Base-by-base conservation (phyloP, 495 filamentous ascomycete genomes). In the Friedmanniomyces simplex region DNA sequence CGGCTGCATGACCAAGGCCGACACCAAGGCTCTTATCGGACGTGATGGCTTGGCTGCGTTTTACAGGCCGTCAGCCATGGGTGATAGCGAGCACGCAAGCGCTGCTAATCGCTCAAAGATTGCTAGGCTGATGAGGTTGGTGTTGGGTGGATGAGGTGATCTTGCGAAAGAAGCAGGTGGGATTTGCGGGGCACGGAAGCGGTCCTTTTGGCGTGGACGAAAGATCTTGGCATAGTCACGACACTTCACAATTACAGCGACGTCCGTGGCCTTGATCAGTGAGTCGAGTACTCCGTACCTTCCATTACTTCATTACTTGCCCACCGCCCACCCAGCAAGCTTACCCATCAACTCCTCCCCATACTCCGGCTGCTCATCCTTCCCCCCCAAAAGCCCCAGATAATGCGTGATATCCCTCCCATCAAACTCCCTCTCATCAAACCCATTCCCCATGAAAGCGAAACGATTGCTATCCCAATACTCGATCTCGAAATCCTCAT, bases 401-500 rank as follows among this genome's bases (percentile, higher is more conserved):
- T 72, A 72, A 55, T 67, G 57, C 52, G 70, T 71, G 12, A 72
- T 66, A 60, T 72, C 70, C 43, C 70, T 63, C 8, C 70, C 70
- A 61, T 72, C 70, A 37, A 58, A 60, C 53, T 72, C 70, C 46
- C 68, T 55, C 32, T 52, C 61, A 50, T 68, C 57, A 54, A 75
- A 75, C 1, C 74, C 74, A 63, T 75, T 76, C 10, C 74, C 74
- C 58, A 75, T 50, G 50, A 69, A 76, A 1, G 63, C 57, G 63
- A 72, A 76, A 22, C 66, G 36, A 57, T 73, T 73, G 24, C 60
- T 59, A 47, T 66, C 66, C 62, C 63, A 66, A 52, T 70, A 74
- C 55, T 65, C 64, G 11, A 74, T 70, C 21, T 72, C 67, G 57
- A 65, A 76, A 52, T 76, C 73, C 53, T 76, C 73, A 61, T 68